Conservation (phyloP, 2,329 filamentous ascomycete species). For the Trichoderma pleuroti region DNA sequence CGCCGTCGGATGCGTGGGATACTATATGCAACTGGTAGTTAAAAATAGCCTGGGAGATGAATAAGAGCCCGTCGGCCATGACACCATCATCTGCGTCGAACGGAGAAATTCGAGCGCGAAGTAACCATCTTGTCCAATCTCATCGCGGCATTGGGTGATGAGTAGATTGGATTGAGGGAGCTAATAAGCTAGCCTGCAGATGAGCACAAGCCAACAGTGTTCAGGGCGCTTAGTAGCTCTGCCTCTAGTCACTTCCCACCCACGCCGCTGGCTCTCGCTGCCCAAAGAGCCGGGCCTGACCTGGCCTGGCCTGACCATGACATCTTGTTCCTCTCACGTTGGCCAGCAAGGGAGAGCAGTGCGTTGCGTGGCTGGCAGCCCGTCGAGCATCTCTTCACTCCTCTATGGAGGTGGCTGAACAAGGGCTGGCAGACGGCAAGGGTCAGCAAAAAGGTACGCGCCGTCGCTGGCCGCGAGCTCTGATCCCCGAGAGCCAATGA, state of each 20-base stretch:
- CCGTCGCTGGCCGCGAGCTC: slow-evolving; percentile 4
- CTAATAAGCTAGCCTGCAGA: slow-evolving; percentile 15
- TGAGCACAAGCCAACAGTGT: slow-evolving; percentile 3
- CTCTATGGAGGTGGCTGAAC: slow-evolving; percentile 14
- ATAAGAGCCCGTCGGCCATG: slow-evolving; percentile 11
- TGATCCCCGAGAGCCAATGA: slow-evolving; percentile 12
- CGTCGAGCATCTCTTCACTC: not conserved
- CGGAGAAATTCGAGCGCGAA: slow-evolving; percentile 9
- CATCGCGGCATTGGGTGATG: slow-evolving; percentile 9
- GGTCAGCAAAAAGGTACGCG: slow-evolving; percentile 19
- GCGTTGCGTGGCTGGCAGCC: not conserved
- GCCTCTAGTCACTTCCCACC: not conserved
- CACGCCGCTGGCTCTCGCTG: not conserved
- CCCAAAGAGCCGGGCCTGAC: slow-evolving; percentile 10
- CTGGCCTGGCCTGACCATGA: not conserved
- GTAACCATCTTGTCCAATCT: slow-evolving; percentile 3
- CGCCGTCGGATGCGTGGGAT: slow-evolving; percentile 8
- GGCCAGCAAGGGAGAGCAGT: not conserved
- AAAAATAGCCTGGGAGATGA: slow-evolving; percentile 9
- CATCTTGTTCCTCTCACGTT: not conserved
- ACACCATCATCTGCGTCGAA: slow-evolving; percentile 11
- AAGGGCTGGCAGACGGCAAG: not conserved
- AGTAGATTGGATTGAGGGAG: slow-evolving; percentile 1
- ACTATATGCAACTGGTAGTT: slow-evolving; percentile 7
- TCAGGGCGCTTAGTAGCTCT: slow-evolving; percentile 19